These are phyloP conservation scores for Chaetothyriales sp. DNA, from an alignment of 2,329 filamentous ascomycete genomes.

Conservation along the genomic window DNA sequence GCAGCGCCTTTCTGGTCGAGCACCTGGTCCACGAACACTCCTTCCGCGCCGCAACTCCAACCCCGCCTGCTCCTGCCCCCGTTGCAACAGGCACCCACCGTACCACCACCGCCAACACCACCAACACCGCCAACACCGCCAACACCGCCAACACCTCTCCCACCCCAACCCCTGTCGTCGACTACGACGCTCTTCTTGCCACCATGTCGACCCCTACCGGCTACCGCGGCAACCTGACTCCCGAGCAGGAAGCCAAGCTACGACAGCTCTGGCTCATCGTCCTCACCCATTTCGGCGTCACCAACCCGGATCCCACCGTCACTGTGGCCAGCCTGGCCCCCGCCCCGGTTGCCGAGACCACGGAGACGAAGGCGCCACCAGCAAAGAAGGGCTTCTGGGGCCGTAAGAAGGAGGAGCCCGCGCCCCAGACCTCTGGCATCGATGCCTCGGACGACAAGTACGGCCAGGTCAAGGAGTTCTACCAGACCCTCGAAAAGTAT, in stretches of 20 bases:
- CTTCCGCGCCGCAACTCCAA: constrained; percentile 3
- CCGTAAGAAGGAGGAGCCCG: constrained; percentile 36
- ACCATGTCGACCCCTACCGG: constrained; percentile 40
- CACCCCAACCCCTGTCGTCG: constrained; percentile 12
- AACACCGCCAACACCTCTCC: constrained; percentile 25
- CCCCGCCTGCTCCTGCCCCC: neutral
- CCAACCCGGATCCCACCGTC: constrained; percentile 10
- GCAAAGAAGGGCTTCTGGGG: constrained; percentile 57
- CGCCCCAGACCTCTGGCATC: constrained; percentile 21
- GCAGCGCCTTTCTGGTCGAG: constrained; percentile 9
- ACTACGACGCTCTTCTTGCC: constrained; percentile 10
- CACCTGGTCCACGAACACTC: constrained; percentile 4
- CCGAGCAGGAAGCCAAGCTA: constrained; percentile 76
- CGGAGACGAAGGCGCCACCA: constrained; percentile 16
- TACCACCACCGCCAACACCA: constrained; percentile 22
- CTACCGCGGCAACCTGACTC: constrained; percentile 72
- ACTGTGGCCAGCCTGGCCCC: constrained; percentile 15
- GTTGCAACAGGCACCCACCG: constrained; percentile 17
- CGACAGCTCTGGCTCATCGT: constrained; percentile 72
- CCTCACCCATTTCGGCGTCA: constrained; percentile 61
- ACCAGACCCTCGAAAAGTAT: constrained; percentile 63
- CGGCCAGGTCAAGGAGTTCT: constrained; percentile 74
- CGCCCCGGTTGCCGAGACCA: constrained; percentile 15
- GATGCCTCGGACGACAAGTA: constrained; percentile 71
- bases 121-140: constrained; percentile 11